phyloP scores from a whole-genome alignment of 805 yeast genomes.

The Starmera dryadoides region DNA sequence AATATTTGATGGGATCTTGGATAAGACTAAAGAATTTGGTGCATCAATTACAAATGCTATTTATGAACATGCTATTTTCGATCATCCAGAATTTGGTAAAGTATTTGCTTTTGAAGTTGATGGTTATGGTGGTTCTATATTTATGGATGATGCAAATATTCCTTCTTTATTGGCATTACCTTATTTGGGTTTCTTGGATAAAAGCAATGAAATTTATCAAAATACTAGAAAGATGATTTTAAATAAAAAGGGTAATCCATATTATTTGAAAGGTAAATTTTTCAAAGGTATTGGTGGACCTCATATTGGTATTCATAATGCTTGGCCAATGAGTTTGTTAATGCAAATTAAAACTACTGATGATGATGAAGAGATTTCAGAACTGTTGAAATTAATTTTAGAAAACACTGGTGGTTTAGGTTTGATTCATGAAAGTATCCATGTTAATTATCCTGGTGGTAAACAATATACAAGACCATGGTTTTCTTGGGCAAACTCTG shows the following conservation, averaged over 20 bases:
- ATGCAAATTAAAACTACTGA: constrained; percentile 68
- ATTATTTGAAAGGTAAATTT: constrained; percentile 51
- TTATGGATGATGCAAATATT: constrained; percentile 89
- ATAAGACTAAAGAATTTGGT: constrained; percentile 30
- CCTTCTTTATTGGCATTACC: constrained; percentile 81
- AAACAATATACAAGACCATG: constrained; percentile 67
- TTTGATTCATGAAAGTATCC: constrained; percentile 74
- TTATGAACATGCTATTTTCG: constrained; percentile 52
- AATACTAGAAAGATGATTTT: constrained; percentile 76
- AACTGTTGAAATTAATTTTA: constrained; percentile 42
- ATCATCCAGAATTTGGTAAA: constrained; percentile 62
- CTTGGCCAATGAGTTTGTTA: constrained; percentile 90
- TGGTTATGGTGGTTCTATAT: constrained; percentile 66
- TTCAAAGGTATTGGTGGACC: constrained; percentile 89
- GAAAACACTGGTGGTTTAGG: constrained; percentile 68
- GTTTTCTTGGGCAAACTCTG: constrained; percentile 95
- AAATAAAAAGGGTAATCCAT: constrained; percentile 68
- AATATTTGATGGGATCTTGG: constrained; percentile 11
- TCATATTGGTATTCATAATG: constrained; percentile 70
- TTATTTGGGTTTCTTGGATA: constrained; percentile 57
- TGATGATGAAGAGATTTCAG: constrained; percentile 59
- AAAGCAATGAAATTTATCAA: constrained; percentile 53
- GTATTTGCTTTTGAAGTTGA: constrained; percentile 88
- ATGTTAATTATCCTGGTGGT: constrained; percentile 48
- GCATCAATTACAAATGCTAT: constrained; percentile 46